Percentiles rank a stretch among this genome's conserved stretches.
phyloP scores from a whole-genome alignment of 2,329 filamentous ascomycete species.

The Cercospora brassicicola region DNA sequence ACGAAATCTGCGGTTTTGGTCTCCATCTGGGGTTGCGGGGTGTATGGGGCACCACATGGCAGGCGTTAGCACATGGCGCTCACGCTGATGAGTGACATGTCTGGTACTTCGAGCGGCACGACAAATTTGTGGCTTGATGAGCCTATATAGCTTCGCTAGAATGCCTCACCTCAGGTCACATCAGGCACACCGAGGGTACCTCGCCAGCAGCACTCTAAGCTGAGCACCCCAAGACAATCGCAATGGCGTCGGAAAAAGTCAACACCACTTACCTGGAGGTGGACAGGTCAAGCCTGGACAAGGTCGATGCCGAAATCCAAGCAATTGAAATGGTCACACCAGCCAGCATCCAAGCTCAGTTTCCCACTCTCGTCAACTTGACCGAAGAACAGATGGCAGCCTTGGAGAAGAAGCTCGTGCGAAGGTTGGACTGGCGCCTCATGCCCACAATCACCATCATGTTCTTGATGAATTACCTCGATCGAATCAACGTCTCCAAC shows the following conservation, averaged over 20 bases:
- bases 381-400: constrained; percentile 26
- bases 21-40: constrained; percentile 8
- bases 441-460: constrained; percentile 38
- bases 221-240: not conserved
- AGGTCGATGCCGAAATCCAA: constrained; percentile 40
- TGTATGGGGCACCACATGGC: constrained; percentile 4
- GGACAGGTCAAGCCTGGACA: constrained; percentile 21
- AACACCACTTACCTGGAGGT: not conserved
- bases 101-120: not conserved
- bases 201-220: not conserved
- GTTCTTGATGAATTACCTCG: constrained; percentile 40
- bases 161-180: not conserved
- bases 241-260: not conserved
- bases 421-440: constrained; percentile 36
- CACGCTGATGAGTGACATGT: not conserved
- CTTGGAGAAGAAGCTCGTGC: constrained; percentile 33
- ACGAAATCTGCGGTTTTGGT: not conserved
- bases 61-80: not conserved
- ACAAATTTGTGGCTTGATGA: not conserved
- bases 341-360: constrained; percentile 35
- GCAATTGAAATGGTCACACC: constrained; percentile 37
- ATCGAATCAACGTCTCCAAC: constrained; percentile 46
- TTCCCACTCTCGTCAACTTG: constrained; percentile 32
- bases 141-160: not conserved
- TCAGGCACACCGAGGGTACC: not conserved